phyloP scores from a whole-genome alignment of 2,329 filamentous ascomycete genomes.

The Lasiodiplodia gonubiensis region DNA sequence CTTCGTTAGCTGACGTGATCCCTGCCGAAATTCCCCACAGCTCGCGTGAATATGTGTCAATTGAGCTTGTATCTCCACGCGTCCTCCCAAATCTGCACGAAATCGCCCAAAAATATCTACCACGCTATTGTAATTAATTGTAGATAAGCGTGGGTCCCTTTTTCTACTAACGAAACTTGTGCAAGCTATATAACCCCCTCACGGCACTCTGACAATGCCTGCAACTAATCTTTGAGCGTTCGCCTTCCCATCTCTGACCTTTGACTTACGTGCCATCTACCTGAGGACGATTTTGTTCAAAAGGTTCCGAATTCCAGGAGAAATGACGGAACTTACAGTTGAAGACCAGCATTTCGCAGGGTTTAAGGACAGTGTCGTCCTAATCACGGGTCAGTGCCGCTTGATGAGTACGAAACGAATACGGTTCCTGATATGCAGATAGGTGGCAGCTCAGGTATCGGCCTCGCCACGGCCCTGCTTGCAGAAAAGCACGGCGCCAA shows the following conservation, averaged over 20 bases:
- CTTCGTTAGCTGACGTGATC: neutral
- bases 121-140: neutral
- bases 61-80: neutral
- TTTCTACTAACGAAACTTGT: neutral
- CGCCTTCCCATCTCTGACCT: no score
- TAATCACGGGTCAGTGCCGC: conserved; percentile 56
- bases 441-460: conserved; percentile 67
- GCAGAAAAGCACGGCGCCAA: conserved; percentile 60
- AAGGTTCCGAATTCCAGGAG: neutral
- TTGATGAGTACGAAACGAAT: neutral
- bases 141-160: no score
- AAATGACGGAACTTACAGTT: conserved; percentile 55
- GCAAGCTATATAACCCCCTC: neutral
- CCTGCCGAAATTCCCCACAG: neutral
- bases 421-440: no score
- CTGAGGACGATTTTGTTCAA: no score
- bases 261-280: neutral
- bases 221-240: no score
- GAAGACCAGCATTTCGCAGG: conserved; percentile 50
- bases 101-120: neutral
- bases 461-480: conserved; percentile 60
- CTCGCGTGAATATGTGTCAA: neutral
- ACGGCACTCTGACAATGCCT: neutral
- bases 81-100: neutral
- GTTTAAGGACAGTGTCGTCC: conserved; percentile 57